Evolutionary conservation across 495 filamentous ascomycete species (phyloP).

Genomic region (Neurospora sp.): DNA sequence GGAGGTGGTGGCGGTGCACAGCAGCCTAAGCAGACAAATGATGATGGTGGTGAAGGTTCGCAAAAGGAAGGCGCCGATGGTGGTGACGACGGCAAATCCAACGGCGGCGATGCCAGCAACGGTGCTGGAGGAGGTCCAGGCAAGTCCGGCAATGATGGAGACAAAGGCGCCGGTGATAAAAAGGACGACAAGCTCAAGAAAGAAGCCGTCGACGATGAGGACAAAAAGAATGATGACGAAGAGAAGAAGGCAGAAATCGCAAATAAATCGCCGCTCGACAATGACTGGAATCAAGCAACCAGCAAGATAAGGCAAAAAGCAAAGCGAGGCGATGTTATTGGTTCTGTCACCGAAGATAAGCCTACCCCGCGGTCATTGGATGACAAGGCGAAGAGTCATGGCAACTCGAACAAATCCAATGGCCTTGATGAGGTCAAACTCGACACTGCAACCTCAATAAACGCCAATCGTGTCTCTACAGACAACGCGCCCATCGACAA

Average conservation of each 20-base stretch:
- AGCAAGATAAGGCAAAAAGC: background rate
- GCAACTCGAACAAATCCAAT: conserved; percentile 21
- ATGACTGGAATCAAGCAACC: conserved; percentile 3
- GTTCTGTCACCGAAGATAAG: background rate
- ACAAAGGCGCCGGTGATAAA: conserved; percentile 16
- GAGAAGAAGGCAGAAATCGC: conserved; percentile 14
- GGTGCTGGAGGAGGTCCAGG: conserved; percentile 4
- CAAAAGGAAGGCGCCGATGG: conserved; percentile 32
- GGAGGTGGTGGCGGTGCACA: conserved; percentile 9
- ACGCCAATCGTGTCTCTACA: conserved; percentile 24
- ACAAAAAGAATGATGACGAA: conserved; percentile 7
- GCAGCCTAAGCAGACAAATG: conserved; percentile 4
- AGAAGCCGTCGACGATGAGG: conserved; percentile 23
- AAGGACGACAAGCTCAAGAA: conserved; percentile 24
- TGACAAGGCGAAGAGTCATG: background rate
- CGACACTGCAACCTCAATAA: conserved; percentile 30
- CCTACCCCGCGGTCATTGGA: background rate
- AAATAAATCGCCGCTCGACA: conserved; percentile 16
- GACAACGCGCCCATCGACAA: conserved; percentile 16
- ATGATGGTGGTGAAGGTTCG: conserved; percentile 26
- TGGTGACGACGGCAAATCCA: conserved; percentile 13
- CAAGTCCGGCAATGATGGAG: conserved; percentile 19
- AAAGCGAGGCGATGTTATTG: background rate
- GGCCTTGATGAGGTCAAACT: conserved; percentile 42
- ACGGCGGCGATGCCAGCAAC: conserved; percentile 14